Evolutionary conservation across 2,329 filamentous ascomycete species (phyloP), one percentile per base, ranked within the genome.

Genomic region (Juglanconis oblonga): DNA sequence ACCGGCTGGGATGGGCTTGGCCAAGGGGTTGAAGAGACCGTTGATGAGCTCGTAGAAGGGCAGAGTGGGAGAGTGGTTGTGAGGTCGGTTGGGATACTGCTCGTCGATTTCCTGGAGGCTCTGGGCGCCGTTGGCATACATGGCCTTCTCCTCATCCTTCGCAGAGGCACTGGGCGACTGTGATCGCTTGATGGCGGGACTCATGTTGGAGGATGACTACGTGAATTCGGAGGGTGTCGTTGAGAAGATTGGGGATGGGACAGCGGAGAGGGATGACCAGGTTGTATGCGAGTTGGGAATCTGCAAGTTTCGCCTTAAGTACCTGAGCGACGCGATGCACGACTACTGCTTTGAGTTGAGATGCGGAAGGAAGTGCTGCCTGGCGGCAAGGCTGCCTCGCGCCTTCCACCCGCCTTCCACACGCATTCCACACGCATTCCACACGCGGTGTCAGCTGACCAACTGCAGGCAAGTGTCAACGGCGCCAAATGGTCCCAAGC

Each of bases 41-140:
- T 82, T 78, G 71, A 89, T 92, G 0, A 99, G 80, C 4, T 90
- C 87, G 62, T 91, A 89, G 70, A 99, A 99, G 5, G 86, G 85
- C 9, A 96, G 78, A 0, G 94, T 97, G 63, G 85, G 86, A 44
- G 86, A 86, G 67, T 89, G 85, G 66, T 98, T 99, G 64, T 79
- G 84, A 3, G 95, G 95, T 3, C 92, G 86, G 68, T 92, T 87
- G 3, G 92, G 91, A 70, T 91, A 73, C 67, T 70, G 69, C 31
- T 71, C 64, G 7, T 82, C 73, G 3, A 82, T 67, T 33, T 82
- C 79, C 24, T 76, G 70, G 2, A 74, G 70, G 0, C 72, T 74
- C 58, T 77, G 71, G 0, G 72, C 73, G 4, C 71, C 70, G 1
- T 69, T 65, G 5, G 72, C 74, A 65, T 85, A 85, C 63, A 85